phyloP scores from a whole-genome alignment of 805 yeast species.

The Saccharomycopsis schoenii region DNA sequence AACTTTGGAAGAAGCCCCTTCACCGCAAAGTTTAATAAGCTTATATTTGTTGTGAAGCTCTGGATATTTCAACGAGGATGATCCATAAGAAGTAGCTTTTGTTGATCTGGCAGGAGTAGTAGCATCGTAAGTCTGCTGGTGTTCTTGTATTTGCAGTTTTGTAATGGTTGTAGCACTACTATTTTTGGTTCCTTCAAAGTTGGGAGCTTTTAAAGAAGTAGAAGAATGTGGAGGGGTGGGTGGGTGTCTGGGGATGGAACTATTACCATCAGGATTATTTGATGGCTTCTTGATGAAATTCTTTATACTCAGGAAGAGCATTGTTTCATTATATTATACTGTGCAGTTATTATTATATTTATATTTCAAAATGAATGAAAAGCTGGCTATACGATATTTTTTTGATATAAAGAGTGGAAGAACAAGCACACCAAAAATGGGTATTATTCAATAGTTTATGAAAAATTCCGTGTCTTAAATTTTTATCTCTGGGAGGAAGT shows the following conservation, averaged over 20 bases:
- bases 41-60: constrained; percentile 25
- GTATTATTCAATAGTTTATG: too few species aligned
- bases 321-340: background rate
- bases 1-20: constrained; percentile 88
- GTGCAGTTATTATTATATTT: too few species aligned
- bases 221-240: background rate
- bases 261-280: background rate
- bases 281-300: constrained; percentile 6
- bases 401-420: too few species aligned
- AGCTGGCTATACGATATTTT: too few species aligned
- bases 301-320: constrained; percentile 6
- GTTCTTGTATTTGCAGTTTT: background rate
- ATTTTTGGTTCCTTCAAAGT: background rate
- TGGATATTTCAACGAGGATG: constrained; percentile 18
- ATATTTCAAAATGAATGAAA: too few species aligned
- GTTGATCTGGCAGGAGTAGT: background rate
- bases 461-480: too few species aligned
- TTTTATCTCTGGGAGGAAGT: too few species aligned
- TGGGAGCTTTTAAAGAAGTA: background rate
- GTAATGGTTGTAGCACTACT: background rate
- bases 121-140: background rate
- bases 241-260: background rate
- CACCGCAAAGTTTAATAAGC: constrained; percentile 43
- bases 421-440: too few species aligned
- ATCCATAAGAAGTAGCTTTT: too few species aligned